These are phyloP conservation scores for Lunasporangiospora selenospora DNA, from an alignment of 192 early-diverging fungal genomes.

Conservation along the genomic window DNA sequence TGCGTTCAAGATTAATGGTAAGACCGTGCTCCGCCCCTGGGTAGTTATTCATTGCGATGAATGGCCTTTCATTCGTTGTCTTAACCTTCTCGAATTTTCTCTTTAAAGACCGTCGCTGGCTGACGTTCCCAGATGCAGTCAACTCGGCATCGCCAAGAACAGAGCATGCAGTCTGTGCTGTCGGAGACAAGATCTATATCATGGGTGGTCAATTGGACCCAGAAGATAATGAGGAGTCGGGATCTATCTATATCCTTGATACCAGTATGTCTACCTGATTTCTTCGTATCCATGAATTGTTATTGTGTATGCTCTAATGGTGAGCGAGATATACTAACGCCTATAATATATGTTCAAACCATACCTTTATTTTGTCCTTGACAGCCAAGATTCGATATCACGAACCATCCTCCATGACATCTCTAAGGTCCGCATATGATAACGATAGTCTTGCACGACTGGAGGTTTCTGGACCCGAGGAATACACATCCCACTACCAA, in stretches of 20 bases:
- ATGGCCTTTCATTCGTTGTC: neutral
- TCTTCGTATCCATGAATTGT: neutral
- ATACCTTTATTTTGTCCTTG: neutral
- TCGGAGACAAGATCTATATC: constrained; percentile 57
- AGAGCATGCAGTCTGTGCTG: constrained; percentile 51
- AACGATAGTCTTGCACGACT: constrained; percentile 13
- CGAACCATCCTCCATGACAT: constrained; percentile 16
- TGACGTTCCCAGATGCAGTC: constrained; percentile 62
- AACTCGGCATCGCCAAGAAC: constrained; percentile 55
- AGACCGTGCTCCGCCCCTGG: neutral
- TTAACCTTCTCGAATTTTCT: constrained; percentile 5
- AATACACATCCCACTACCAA: constrained; percentile 3
- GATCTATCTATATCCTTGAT: constrained; percentile 35
- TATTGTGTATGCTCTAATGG: no score
- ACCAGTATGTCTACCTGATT: constrained; percentile 22
- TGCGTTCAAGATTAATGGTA: constrained; percentile 60
- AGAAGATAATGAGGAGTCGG: constrained; percentile 30
- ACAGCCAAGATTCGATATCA: constrained; percentile 41
- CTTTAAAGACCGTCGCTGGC: constrained; percentile 57
- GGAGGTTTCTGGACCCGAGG: constrained; percentile 8
- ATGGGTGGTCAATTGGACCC: constrained; percentile 59
- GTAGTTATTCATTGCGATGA: neutral
- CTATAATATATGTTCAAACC: no score
- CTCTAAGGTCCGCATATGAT: constrained; percentile 24
- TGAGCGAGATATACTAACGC: no score